Base-by-base conservation (phyloP, 805 yeast genomes). In the Hanseniaspora lindneri region DNA sequence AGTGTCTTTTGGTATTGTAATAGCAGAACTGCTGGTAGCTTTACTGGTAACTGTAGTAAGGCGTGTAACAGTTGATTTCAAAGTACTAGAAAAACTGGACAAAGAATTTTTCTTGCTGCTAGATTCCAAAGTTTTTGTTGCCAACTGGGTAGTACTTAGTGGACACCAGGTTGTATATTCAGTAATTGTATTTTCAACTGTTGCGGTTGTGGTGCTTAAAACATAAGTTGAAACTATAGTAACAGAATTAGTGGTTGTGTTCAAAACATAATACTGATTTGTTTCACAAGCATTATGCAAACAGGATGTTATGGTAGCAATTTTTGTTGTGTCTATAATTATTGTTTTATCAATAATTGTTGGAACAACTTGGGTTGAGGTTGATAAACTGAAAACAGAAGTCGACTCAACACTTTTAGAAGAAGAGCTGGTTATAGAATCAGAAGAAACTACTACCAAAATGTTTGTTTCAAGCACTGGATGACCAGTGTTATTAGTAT, bases 111-210 rank as follows among this genome's bases (percentile, higher is more conserved):
- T n/a, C n/a, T n/a, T n/a, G n/a, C n/a, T n/a, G n/a, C n/a, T n/a
- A n/a, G n/a, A n/a, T n/a, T 19, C 19, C 10, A 24, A 23, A 32
- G 39, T 23, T 8, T 21, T 24, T 1, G 39, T 34, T n/a, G 23
- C 19, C 8, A 10, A n/a, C n/a, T 20, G 11, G 8, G 37, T 47
- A 4, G 34, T 21, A 43, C 49, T 44, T 23, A 46, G 20, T 35
- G 52, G 52, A 29, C 50, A 46, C 50, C 50, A 46, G 3, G 50
- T 44, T 13, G 52, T 50, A 30, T 39, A 44, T 14, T 29, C 47
- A 17, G 50, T 50, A 13, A 44, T 20, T 11, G 16, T 23, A 17
- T 40, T 44, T 23, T 37, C 34, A 28, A 19, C 24, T 3, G 52
- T 49, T 4, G 20, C 42, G 6, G 33, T 16, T n/a, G 49, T 29